Conservation (phyloP, 495 filamentous ascomycete species). For the Viridothelium virens region DNA sequence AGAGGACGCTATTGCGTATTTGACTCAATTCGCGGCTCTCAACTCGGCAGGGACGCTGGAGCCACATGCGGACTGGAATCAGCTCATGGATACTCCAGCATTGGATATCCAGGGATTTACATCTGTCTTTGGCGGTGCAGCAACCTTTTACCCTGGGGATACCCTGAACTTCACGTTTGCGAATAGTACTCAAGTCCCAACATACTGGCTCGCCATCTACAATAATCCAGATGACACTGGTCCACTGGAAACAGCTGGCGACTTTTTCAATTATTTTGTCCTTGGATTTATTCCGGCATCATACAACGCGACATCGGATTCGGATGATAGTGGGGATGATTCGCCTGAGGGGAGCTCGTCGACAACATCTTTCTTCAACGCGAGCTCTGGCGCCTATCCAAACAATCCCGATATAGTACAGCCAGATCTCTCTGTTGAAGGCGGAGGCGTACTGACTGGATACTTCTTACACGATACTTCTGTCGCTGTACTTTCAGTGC, state of each 20-base stretch:
- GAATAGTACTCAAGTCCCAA: constrained; percentile 33
- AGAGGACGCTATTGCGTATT: constrained; percentile 34
- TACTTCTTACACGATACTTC: neutral
- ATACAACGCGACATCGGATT: neutral
- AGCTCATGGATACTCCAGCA: constrained; percentile 41
- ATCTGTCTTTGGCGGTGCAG: constrained; percentile 32
- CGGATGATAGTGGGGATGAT: neutral
- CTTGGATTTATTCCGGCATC: constrained; percentile 30
- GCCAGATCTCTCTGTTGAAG: neutral
- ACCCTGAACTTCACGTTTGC: constrained; percentile 31
- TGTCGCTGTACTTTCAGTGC: neutral
- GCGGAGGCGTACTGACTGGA: neutral
- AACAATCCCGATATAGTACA: neutral
- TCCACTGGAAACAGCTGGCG: constrained; percentile 42
- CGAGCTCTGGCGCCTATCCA: constrained; percentile 3
- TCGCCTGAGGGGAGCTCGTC: neutral
- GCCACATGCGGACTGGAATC: constrained; percentile 46
- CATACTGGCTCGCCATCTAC: constrained; percentile 37
- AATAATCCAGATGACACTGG: constrained; percentile 34
- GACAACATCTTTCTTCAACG: neutral
- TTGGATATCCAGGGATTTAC: constrained; percentile 38
- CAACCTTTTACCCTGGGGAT: constrained; percentile 44
- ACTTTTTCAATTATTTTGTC: constrained; percentile 47
- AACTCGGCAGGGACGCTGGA: constrained; percentile 41
- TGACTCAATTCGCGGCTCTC: constrained; percentile 36